phyloP scores from a whole-genome alignment of 805 yeast species.

The Scheffersomyces coipomensis region DNA sequence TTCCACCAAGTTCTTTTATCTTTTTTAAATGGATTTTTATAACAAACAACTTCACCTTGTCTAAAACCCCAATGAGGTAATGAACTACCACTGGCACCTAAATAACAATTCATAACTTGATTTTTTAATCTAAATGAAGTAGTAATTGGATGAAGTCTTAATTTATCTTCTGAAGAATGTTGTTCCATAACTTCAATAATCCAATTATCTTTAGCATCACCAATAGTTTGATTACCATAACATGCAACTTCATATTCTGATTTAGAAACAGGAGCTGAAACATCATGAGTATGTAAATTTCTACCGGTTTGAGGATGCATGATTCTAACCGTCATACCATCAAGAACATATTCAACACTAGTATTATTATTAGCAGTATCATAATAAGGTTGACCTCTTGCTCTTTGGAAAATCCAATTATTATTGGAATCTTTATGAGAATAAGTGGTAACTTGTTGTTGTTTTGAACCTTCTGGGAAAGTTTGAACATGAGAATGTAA shows the following conservation, averaged over 20 bases:
- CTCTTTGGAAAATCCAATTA: conserved; percentile 48
- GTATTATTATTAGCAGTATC: conserved; percentile 30
- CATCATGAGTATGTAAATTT: conserved; percentile 70
- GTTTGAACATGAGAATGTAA: conserved; percentile 47
- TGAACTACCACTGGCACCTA: conserved; percentile 76
- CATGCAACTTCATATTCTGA: conserved; percentile 65
- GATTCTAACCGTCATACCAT: conserved; percentile 63
- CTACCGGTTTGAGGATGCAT: conserved; percentile 60
- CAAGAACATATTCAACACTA: conserved; percentile 41
- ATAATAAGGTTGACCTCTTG: conserved; percentile 34
- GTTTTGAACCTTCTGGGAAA: conserved; percentile 47
- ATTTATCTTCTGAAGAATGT: conserved; percentile 49
- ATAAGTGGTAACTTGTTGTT: conserved; percentile 48
- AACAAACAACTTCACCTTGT: conserved; percentile 93
- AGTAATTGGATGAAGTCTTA: conserved; percentile 72
- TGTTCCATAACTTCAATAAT: conserved; percentile 66
- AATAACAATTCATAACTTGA: conserved; percentile 71
- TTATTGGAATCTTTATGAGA: conserved; percentile 46
- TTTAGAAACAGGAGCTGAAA: conserved; percentile 60
- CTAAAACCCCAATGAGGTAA: conserved; percentile 98
- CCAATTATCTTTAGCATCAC: conserved; percentile 80
- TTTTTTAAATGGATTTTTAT: conserved; percentile 60
- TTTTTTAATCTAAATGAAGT: conserved; percentile 77
- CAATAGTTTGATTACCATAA: conserved; percentile 63
- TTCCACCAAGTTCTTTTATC: conserved; percentile 92